phyloP scores from a whole-genome alignment of 140 eudicot genomes.

The Oenanthe javanica region DNA sequence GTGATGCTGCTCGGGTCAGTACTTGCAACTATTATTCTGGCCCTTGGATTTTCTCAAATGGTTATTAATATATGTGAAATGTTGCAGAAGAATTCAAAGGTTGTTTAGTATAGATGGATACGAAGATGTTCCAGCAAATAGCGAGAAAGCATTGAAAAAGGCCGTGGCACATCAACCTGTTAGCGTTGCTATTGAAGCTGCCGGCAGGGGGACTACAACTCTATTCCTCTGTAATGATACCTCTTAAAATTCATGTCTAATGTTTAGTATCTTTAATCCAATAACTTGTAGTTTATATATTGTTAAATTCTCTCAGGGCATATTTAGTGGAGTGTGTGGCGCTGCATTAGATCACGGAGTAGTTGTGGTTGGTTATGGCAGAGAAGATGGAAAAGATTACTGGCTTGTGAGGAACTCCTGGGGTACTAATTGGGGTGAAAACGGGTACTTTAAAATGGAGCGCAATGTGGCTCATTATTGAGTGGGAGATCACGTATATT shows the following conservation, averaged over 20 bases:
- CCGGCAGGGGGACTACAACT: conserved; percentile 76
- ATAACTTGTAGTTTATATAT: background rate
- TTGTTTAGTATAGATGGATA: conserved; percentile 73
- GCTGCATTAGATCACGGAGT: conserved; percentile 76
- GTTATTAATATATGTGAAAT: background rate
- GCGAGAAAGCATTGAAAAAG: conserved; percentile 66
- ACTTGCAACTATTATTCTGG: background rate
- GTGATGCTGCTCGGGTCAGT: conserved; percentile 60
- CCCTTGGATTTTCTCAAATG: background rate
- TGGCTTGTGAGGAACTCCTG: conserved; percentile 95
- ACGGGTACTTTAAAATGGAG: conserved; percentile 67
- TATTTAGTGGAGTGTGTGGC: conserved; percentile 66
- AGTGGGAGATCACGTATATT: no score
- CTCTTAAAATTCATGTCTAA: background rate
- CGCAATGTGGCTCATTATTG: conserved; percentile 28
- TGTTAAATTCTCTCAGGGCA: conserved; percentile 40
- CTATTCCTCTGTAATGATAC: conserved; percentile 48
- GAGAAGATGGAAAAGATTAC: conserved; percentile 60
- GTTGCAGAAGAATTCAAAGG: conserved; percentile 53
- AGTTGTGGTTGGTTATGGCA: conserved; percentile 84
- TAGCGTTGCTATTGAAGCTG: conserved; percentile 89
- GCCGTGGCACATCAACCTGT: conserved; percentile 97
- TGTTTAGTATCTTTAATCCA: background rate
- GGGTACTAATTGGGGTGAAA: conserved; percentile 83
- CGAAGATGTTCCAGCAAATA: conserved; percentile 69